Evolutionary conservation across 1,139 yeast species (phyloP).

Genomic region (Kluyveromyces sp.): DNA sequence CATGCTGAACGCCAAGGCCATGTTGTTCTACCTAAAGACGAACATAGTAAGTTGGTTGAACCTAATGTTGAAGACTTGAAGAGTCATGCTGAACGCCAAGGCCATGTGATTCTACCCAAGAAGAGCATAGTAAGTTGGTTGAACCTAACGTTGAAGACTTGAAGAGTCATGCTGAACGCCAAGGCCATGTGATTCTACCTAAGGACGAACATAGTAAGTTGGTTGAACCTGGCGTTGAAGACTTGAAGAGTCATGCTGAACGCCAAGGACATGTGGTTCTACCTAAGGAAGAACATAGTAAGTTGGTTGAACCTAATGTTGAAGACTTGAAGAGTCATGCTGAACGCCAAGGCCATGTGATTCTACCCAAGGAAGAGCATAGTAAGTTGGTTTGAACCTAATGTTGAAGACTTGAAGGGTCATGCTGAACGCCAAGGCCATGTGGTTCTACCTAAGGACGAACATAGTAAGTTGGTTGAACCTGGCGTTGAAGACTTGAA

Average conservation of each 20-base stretch:
- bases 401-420: slow-evolving; percentile 28
- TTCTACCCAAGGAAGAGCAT: slow-evolving; percentile 19
- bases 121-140: slow-evolving; percentile 16
- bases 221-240: not conserved
- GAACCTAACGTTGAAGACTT: not conserved
- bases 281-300: slow-evolving; percentile 6
- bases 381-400: slow-evolving; percentile 15
- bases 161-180: not conserved
- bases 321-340: slow-evolving; percentile 6
- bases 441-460: slow-evolving; percentile 26
- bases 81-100: slow-evolving; percentile 25
- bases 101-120: slow-evolving; percentile 26
- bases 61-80: slow-evolving; percentile 29
- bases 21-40: slow-evolving; percentile 29
- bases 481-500: not conserved
- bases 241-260: slow-evolving; percentile 8
- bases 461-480: slow-evolving; percentile 12
- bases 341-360: slow-evolving; percentile 2
- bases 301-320: slow-evolving; percentile 1
- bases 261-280: slow-evolving; percentile 19
- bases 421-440: slow-evolving; percentile 26
- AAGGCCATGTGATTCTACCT: too few species aligned
- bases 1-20: slow-evolving; percentile 5
- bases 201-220: too few species aligned
- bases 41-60: slow-evolving; percentile 15